Percentiles rank a stretch among this genome's conserved stretches.
Conservation (phyloP, 2,329 filamentous ascomycete species). For the Calonectria multiphialidica region DNA sequence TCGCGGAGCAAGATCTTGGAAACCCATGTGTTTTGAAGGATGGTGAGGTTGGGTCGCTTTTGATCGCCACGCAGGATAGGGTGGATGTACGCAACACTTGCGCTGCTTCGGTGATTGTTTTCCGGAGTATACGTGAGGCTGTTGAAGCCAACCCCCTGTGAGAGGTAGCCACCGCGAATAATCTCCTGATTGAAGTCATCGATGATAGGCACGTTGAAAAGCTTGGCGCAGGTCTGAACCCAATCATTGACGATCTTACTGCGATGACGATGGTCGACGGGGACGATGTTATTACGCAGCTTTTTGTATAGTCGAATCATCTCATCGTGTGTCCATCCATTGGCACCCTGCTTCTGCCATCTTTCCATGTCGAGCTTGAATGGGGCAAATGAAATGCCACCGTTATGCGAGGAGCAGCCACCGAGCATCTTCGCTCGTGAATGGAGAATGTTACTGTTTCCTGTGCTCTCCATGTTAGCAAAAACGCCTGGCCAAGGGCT, state of each 20-base stretch:
- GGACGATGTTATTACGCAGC: no score
- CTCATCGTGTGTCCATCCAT: conserved; percentile 83
- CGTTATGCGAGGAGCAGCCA: conserved; percentile 88
- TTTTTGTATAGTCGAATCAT: no score
- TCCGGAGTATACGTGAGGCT: background rate
- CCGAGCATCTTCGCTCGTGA: conserved; percentile 88
- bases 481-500: no score
- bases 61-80: conserved; percentile 11
- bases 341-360: conserved; percentile 81
- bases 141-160: no score
- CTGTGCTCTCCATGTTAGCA: no score
- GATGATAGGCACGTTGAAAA: no score
- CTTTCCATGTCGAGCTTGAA: no score
- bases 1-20: conserved; percentile 76
- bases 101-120: conserved; percentile 8
- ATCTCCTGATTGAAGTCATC: conserved; percentile 63
- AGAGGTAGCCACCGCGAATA: no score
- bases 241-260: no score
- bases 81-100: conserved; percentile 20
- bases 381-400: conserved; percentile 85
- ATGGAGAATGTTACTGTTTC: conserved; percentile 86
- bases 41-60: conserved; percentile 35
- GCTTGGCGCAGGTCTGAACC: no score
- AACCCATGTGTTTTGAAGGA: conserved; percentile 85
- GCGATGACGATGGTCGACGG: no score